phyloP scores from a whole-genome alignment of 768 basidiomycete genomes.

The Melanogaster broomeanus region DNA sequence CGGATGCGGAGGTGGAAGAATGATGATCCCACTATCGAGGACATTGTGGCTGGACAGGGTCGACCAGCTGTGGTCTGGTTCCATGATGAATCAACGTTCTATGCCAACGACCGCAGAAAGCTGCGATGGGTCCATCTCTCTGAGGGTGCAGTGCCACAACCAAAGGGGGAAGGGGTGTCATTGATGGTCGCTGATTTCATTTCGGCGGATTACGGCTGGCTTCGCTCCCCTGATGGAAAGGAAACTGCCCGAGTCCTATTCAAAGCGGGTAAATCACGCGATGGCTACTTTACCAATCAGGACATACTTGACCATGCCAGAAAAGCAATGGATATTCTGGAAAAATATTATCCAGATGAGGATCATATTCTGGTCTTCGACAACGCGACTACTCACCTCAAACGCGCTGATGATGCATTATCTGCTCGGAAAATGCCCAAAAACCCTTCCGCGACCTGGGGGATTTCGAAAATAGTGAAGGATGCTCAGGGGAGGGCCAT shows the following conservation, averaged over 20 bases:
- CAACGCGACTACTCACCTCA: slow-evolving; percentile 24
- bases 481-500: slow-evolving; percentile 14
- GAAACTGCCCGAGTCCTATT: slow-evolving; percentile 20
- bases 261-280: background rate
- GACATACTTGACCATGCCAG: background rate
- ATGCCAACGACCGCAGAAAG: slow-evolving; percentile 35
- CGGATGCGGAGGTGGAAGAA: slow-evolving; percentile 30
- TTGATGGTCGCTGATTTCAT: slow-evolving; percentile 40
- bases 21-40: slow-evolving; percentile 34
- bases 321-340: slow-evolving; percentile 16
- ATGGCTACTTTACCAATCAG: background rate
- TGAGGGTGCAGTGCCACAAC: slow-evolving; percentile 21
- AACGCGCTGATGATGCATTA: slow-evolving; percentile 20
- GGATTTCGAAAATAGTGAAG: slow-evolving; percentile 10
- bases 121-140: slow-evolving; percentile 26
- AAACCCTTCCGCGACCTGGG: slow-evolving; percentile 6
- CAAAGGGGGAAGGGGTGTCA: slow-evolving; percentile 38
- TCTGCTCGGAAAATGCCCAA: slow-evolving; percentile 21
- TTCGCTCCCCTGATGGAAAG: slow-evolving; percentile 23
- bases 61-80: slow-evolving; percentile 25
- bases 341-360: slow-evolving; percentile 29
- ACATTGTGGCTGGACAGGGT: slow-evolving; percentile 1
- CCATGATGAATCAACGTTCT: slow-evolving; percentile 44
- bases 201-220: slow-evolving; percentile 33
- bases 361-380: slow-evolving; percentile 29